A percentile compares a stretch with the other conserved stretches of the same genome.
Conservation (phyloP, 2,329 filamentous ascomycete genomes). For the Botrytis paeoniae region DNA sequence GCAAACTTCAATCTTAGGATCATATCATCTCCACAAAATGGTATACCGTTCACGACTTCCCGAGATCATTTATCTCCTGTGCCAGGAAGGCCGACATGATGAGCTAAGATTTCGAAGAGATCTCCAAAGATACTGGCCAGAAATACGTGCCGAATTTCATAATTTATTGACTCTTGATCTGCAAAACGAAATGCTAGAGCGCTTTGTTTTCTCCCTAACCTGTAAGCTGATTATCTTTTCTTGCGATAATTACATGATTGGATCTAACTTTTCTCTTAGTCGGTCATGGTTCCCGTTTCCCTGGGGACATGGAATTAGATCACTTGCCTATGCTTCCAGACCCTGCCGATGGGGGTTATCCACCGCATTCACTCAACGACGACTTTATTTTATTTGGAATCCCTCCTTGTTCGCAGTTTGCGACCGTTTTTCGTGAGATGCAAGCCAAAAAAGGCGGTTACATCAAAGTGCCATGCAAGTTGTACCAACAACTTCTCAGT, state of each 20-base stretch:
- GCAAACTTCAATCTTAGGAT: neutral
- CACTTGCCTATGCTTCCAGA: neutral
- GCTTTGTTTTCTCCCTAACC: neutral
- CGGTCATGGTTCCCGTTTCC: neutral
- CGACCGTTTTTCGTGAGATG: neutral
- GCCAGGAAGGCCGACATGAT: neutral
- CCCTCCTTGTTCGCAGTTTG: neutral
- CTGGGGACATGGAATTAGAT: neutral
- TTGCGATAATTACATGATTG: neutral
- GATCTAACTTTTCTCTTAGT: neutral
- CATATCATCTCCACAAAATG: neutral
- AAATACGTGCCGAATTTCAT: neutral
- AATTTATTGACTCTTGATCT: neutral
- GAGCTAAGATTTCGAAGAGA: neutral
- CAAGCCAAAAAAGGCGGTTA: neutral
- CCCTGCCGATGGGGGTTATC: neutral
- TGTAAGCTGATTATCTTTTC: neutral
- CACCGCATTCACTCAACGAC: too few relatives aligned
- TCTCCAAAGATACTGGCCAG: neutral
- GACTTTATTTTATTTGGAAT: neutral
- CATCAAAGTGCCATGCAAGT: neutral
- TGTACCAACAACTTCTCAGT: neutral
- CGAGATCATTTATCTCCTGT: neutral
- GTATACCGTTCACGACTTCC: neutral
- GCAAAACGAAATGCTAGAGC: neutral